phyloP scores from a whole-genome alignment of 306 rosid genomes.

The Spatholobus suberectus region DNA sequence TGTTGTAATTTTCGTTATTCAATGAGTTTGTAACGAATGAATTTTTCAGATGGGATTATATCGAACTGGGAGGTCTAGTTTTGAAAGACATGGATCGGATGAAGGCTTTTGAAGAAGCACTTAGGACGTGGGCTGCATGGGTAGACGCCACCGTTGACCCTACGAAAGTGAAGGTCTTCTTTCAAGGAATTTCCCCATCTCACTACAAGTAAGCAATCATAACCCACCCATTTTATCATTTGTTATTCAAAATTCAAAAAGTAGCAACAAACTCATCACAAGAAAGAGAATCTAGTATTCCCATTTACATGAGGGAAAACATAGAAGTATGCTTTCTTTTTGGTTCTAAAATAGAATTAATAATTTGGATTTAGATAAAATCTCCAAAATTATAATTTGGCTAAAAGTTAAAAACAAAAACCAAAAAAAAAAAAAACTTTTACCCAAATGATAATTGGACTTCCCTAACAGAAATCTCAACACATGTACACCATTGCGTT shows the following conservation, averaged over 20 bases:
- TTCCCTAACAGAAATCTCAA: not conserved
- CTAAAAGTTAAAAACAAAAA: not conserved
- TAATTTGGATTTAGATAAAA: not conserved
- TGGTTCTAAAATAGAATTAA: not conserved
- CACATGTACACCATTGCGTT: not conserved
- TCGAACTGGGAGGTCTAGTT: constrained; percentile 56
- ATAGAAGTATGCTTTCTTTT: not conserved
- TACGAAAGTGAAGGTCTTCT: constrained; percentile 62
- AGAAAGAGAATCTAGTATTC: not conserved
- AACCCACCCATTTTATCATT: not conserved
- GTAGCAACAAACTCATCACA: not conserved
- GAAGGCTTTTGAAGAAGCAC: constrained; percentile 84
- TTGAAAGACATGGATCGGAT: constrained; percentile 80
- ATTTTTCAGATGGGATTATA: constrained; percentile 78
- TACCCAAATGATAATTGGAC: not conserved
- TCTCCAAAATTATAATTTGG: not conserved
- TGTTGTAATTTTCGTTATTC: not conserved
- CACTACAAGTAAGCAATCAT: constrained; percentile 80
- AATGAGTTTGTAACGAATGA: not conserved
- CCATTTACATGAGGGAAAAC: not conserved
- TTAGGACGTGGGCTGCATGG: constrained; percentile 83
- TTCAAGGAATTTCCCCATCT: constrained; percentile 95
- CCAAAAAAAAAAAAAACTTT: not conserved
- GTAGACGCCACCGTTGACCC: constrained; percentile 72
- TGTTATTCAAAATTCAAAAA: not conserved